Evolutionary conservation across 371 early-diverging fungal species (phyloP), one percentile per base, ranked within the genome.

Genomic region (Mucor indicus): DNA sequence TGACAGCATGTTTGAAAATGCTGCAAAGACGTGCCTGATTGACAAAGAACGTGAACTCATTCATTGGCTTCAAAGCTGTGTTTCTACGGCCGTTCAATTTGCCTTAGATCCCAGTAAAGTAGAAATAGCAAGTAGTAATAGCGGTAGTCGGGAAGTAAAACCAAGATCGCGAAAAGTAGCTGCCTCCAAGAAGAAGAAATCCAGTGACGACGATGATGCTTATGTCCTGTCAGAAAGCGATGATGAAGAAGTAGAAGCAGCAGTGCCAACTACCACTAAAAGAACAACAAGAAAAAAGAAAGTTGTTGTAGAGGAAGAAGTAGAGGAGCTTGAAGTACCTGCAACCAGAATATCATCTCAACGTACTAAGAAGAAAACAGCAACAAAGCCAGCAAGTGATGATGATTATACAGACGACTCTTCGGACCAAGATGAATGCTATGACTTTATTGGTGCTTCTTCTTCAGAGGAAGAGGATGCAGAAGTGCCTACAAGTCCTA

Each of bases 21-120:
- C 72, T 1, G 25, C 48, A 1, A 45, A 57, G 16, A 48, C 59
- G 3, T 62, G 64, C 24, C 53, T 55, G 22, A 46, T 50, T 32
- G 55, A 60, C 11, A 29, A 41, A 16, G 72, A 75, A 23, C n/a
- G n/a, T n/a, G n/a, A n/a, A n/a, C 50, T 69, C 39, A 39, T 75
- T 4, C 53, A 62, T 25, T 75, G 76, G 76, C 48, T 75, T 32
- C 60, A 67, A 21, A 45, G 52, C 11, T 72, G 72, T 48, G 72
- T 75, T 12, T 45, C 50, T 4, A 48, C 58, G 15, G 63, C 65
- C 4, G 53, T 72, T 10, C n/a, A n/a, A n/a, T n/a, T n/a, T n/a
- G n/a, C n/a, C n/a, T n/a, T n/a, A n/a, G n/a, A n/a, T n/a, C n/a
- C n/a, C n/a, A n/a, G n/a, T n/a, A n/a, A n/a, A n/a, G n/a, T n/a